These are phyloP conservation scores for Hebeloma cylindrosporum DNA, from an alignment of 768 basidiomycete genomes.

Conservation along the genomic window DNA sequence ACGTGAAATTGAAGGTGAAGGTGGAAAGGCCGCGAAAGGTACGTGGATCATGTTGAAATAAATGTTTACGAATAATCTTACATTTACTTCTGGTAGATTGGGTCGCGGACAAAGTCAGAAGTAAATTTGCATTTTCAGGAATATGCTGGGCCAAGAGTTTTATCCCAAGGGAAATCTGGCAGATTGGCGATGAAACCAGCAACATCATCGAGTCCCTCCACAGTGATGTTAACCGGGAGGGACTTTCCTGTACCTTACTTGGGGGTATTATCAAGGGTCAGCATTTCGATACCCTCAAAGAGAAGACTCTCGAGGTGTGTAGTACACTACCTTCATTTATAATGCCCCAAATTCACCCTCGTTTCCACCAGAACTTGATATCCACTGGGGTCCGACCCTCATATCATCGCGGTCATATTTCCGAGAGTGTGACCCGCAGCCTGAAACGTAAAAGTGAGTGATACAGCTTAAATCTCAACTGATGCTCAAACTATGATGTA, in stretches of 20 bases:
- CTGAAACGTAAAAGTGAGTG: constrained; percentile 1
- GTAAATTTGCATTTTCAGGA: constrained; percentile 25
- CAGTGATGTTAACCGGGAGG: constrained; percentile 27
- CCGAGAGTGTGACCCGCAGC: not conserved
- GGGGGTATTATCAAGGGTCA: constrained; percentile 9
- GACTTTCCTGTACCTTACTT: constrained; percentile 13
- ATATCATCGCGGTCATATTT: constrained; percentile 1
- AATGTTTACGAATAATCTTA: not conserved
- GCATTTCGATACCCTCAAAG: constrained; percentile 8
- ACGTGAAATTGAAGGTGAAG: constrained; percentile 9
- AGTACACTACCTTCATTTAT: not conserved
- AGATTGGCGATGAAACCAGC: constrained; percentile 20
- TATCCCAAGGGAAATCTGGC: constrained; percentile 27
- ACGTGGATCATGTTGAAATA: not conserved
- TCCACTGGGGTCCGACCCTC: not conserved
- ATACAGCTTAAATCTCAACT: not conserved
- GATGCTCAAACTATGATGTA: not conserved
- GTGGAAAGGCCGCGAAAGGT: constrained; percentile 25
- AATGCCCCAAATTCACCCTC: not conserved
- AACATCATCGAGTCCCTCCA: constrained; percentile 30
- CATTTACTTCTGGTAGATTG: constrained; percentile 20
- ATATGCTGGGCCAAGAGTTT: constrained; percentile 31
- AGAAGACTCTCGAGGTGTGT: not conserved
- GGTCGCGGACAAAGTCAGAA: constrained; percentile 23
- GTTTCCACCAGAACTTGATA: not conserved